A percentile compares a stretch with the other conserved stretches of the same genome.
phyloP scores from a whole-genome alignment of 768 basidiomycete species.

The Pulveroboletus ravenelii region DNA sequence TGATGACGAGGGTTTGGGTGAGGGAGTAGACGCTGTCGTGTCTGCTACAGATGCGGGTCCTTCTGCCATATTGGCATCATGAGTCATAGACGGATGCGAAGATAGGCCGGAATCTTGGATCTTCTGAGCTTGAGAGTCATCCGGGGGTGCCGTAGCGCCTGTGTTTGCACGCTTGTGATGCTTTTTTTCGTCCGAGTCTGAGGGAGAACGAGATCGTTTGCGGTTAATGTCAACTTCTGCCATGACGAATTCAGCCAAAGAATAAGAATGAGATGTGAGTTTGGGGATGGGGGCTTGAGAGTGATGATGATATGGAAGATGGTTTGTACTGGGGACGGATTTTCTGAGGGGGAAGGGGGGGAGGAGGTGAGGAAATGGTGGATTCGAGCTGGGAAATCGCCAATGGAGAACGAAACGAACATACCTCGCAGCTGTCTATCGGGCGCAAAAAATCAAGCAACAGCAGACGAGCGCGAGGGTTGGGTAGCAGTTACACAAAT shows the following conservation, averaged over 20 bases:
- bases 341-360: constrained; percentile 49
- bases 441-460: not conserved
- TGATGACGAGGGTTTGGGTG: constrained; percentile 44
- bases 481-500: constrained; percentile 4
- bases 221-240: constrained; percentile 82
- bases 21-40: constrained; percentile 52
- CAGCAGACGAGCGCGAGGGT: constrained; percentile 9
- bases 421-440: constrained; percentile 28
- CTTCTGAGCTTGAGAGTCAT: constrained; percentile 53
- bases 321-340: constrained; percentile 38
- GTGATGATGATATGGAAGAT: constrained; percentile 37
- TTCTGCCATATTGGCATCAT: constrained; percentile 67
- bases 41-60: constrained; percentile 34
- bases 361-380: constrained; percentile 53
- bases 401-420: constrained; percentile 27
- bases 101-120: constrained; percentile 42
- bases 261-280: constrained; percentile 35
- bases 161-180: constrained; percentile 81
- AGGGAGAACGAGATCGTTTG: constrained; percentile 84
- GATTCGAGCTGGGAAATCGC: constrained; percentile 51
- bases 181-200: constrained; percentile 76
- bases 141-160: constrained; percentile 56
- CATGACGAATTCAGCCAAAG: constrained; percentile 63
- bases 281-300: constrained; percentile 43
- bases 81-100: constrained; percentile 35